Conservation (phyloP, 495 filamentous ascomycete genomes). For the Podospora conica region DNA sequence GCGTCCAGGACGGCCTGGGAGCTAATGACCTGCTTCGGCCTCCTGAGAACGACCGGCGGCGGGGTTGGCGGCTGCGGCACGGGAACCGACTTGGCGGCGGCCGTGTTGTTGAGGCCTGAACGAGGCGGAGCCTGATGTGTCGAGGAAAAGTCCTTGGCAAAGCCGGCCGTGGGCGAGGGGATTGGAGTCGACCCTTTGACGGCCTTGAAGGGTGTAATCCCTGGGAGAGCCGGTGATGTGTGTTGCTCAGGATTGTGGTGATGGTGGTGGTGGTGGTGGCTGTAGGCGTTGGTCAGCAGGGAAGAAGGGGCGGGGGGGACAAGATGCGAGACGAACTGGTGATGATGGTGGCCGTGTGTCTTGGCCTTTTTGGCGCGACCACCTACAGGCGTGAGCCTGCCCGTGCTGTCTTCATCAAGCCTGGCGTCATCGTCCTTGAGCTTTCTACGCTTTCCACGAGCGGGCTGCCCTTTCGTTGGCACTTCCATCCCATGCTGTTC, state of each 20-base stretch:
- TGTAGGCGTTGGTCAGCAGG: conserved; percentile 27
- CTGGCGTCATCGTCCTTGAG: conserved; percentile 54
- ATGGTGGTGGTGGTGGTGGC: conserved; percentile 71
- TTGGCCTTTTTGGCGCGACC: conserved; percentile 53
- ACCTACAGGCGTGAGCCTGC: conserved; percentile 45
- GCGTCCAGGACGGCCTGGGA: conserved; percentile 62
- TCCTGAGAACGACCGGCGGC: conserved; percentile 42
- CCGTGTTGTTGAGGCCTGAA: conserved; percentile 19
- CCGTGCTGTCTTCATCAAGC: conserved; percentile 54
- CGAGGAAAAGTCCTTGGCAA: conserved; percentile 43
- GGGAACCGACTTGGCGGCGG: conserved; percentile 30
- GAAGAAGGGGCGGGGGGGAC: background rate
- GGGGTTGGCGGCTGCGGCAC: conserved; percentile 38
- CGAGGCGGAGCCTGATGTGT: conserved; percentile 30
- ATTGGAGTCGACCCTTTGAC: conserved; percentile 45
- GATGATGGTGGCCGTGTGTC: conserved; percentile 58
- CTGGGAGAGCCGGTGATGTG: conserved; percentile 38
- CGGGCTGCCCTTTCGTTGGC: conserved; percentile 27
- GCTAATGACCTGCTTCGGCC: conserved; percentile 56
- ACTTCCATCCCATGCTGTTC: conserved; percentile 27
- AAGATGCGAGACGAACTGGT: conserved; percentile 44
- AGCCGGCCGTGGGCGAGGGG: conserved; percentile 46
- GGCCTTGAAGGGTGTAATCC: conserved; percentile 34
- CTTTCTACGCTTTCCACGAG: conserved; percentile 53
- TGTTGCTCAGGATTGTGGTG: conserved; percentile 62